These are phyloP conservation scores for Microthyrium microscopicum DNA, from an alignment of 2,329 filamentous ascomycete genomes.

Conservation along the genomic window DNA sequence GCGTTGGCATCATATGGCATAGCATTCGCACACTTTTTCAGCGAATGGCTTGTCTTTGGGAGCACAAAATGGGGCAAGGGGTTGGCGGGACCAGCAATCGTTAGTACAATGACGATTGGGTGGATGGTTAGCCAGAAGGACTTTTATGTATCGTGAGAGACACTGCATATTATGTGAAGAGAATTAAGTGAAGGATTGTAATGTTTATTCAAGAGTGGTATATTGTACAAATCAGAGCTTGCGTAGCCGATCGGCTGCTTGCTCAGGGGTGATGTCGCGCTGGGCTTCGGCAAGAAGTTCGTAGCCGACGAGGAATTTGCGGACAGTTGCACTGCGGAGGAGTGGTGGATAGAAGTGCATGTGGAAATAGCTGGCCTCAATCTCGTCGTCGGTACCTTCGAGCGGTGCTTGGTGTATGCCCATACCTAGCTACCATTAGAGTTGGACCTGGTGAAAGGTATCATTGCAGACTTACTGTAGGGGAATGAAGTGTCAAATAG, in stretches of 20 bases:
- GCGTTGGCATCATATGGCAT: slow-evolving; percentile 68
- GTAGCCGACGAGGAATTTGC: slow-evolving; percentile 84
- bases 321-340: slow-evolving; percentile 77
- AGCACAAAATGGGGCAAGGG: slow-evolving; percentile 50
- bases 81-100: slow-evolving; percentile 40
- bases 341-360: slow-evolving; percentile 96
- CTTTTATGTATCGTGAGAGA: too few species aligned
- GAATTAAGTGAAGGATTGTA: too few species aligned
- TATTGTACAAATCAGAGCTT: too few species aligned
- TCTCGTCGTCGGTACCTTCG: slow-evolving; percentile 62
- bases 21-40: slow-evolving; percentile 61
- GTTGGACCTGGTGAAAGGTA: not conserved
- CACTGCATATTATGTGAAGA: too few species aligned
- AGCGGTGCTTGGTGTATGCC: slow-evolving; percentile 92
- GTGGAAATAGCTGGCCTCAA: slow-evolving; percentile 80
- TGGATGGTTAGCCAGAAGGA: slow-evolving; percentile 54
- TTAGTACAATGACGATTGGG: slow-evolving; percentile 35
- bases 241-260: slow-evolving; percentile 65
- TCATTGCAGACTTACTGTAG: slow-evolving; percentile 46
- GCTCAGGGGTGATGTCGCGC: slow-evolving; percentile 92
- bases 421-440: slow-evolving; percentile 41
- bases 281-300: slow-evolving; percentile 97
- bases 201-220: too few species aligned
- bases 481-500: slow-evolving; percentile 93
- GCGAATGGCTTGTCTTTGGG: slow-evolving; percentile 66